Base-by-base conservation (phyloP, 805 yeast species). In the Yarrowia sp. region DNA sequence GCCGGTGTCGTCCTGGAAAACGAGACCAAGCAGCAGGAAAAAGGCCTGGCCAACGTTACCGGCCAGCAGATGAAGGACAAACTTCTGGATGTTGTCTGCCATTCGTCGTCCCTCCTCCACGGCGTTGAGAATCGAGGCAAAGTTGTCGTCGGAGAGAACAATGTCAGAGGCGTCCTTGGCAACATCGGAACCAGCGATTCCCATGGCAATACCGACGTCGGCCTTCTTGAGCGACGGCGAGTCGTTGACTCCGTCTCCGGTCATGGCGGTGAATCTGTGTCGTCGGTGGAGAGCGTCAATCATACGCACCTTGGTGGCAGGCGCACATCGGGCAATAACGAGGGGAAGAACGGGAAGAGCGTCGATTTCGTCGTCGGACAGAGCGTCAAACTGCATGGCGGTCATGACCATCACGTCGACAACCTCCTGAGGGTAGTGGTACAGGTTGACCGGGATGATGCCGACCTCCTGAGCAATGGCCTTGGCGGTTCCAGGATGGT, bases 161-260 rank as follows among this genome's bases (percentile, higher is more conserved):
- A 89, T 88, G 76, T 89, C 94, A 53, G 90, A 83, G 7, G 92
- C 92, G 75, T 89, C 91, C 76, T 89, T 89, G n/a, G 94, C 94
- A 47, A 89, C 94, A 79, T 89, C 94, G 13, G 91, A 86, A 6
- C 94, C 94, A 70, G 88, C 85, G 79, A 86, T 80, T 56, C 94
- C 94, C 94, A 89, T 89, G 12, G 94, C 92, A 76, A 89, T 88
- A 71, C 94, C 94, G 68, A 89, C 91, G 76, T 89, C 92, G 3
- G 94, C 89, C 71, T 81, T 86, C 75, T 89, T 89, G 77, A 89
- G 80, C 42, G 90, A 85, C 33, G 94, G 94, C 1, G 92, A 88
- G 75, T 89, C 94, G 75, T 89, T 89, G 53, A 89, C 93, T 70
- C 94, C 94, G 76, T 89, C 94, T 70, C 92, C 92, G 36, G 92